phyloP scores from a whole-genome alignment of 805 yeast species.

The Starmerella geochares region DNA sequence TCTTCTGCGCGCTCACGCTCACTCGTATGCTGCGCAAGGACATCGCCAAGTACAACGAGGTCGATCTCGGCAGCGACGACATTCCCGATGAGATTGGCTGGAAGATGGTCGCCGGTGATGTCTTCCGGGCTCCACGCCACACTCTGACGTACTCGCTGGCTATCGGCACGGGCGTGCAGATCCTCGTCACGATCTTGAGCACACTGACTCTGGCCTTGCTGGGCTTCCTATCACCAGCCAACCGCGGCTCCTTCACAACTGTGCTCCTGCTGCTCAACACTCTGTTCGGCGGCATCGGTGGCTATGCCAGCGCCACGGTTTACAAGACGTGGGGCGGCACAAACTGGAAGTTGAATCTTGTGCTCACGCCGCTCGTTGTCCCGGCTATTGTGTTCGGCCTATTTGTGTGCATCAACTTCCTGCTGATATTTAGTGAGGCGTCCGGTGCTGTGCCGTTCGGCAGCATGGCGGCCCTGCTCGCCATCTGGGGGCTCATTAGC shows the following conservation, averaged over 20 bases:
- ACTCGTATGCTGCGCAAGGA: slow-evolving; percentile 73
- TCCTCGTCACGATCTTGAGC: slow-evolving; percentile 61
- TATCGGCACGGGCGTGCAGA: slow-evolving; percentile 80
- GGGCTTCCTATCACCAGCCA: slow-evolving; percentile 86
- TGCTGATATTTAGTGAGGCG: slow-evolving; percentile 63
- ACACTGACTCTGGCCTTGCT: slow-evolving; percentile 75
- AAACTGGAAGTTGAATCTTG: slow-evolving; percentile 76
- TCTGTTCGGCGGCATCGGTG: slow-evolving; percentile 68
- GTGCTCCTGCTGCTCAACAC: slow-evolving; percentile 80
- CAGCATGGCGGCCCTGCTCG: slow-evolving; percentile 68
- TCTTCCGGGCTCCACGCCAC: slow-evolving; percentile 71
- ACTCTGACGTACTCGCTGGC: slow-evolving; percentile 65
- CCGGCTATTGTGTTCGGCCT: slow-evolving; percentile 65
- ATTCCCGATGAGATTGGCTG: slow-evolving; percentile 91
- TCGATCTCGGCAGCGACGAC: slow-evolving; percentile 62
- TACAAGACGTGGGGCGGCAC: slow-evolving; percentile 89
- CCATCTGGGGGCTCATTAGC: slow-evolving; percentile 77
- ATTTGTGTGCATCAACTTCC: slow-evolving; percentile 67
- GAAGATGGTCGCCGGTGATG: slow-evolving; percentile 93
- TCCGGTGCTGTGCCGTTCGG: slow-evolving; percentile 94
- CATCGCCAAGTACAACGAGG: slow-evolving; percentile 77
- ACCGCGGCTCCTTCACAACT: slow-evolving; percentile 86
- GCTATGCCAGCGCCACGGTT: slow-evolving; percentile 73
- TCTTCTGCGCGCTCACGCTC: slow-evolving; percentile 68
- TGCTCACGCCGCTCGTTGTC: slow-evolving; percentile 70